Base-by-base conservation (phyloP, 2,329 filamentous ascomycete genomes). In the Biscogniauxia sp. region DNA sequence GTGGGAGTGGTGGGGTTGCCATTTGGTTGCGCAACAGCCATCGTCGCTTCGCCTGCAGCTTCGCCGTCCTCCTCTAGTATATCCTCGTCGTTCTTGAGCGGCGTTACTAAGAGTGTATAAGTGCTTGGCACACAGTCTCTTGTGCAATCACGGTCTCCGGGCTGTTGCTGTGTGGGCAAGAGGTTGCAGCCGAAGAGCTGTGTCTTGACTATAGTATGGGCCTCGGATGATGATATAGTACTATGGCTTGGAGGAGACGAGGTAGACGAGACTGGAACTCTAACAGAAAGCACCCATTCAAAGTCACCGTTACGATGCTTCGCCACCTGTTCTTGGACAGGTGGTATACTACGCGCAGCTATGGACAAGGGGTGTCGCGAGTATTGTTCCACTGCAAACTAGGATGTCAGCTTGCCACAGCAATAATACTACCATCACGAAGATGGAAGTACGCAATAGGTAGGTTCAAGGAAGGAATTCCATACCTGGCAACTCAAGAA, bases 131-230 rank as follows among this genome's bases (percentile, higher is more conserved):
- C 60, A 59, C 62, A 57, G 53, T 66, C 61, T 45, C 69, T 61
- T 52, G 66, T 61, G n/a, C 63, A 58, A 28, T 63, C 53, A 37
- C 66, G 60, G n/a, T 66, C 66, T 50, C 66, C 66, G 20, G 67
- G 63, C 15, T 67, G 64, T 54, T 72, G 66, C 56, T 71, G 69
- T 62, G 76, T 75, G 53, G 75, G 75, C 61, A 86, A 67, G 58
- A 86, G 71, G 66, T 84, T 86, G 74, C 83, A 85, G 59, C 82
- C 83, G 65, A 82, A 80, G 62, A 74, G 80, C 56, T 66, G 72
- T 25, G 55, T 20, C 17, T 63, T 52, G 45, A 56, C 55, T 51
- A 55, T 19, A 45, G 51, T 37, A 45, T 59, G n/a, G 26, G 50
- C 19, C 62, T 68, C 61, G 60, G 62, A 59, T 55, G 49, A 58